These are phyloP conservation scores for Trypanosoma cruzi DNA, from an alignment of 208 protist species.

Conservation along the genomic window DNA sequence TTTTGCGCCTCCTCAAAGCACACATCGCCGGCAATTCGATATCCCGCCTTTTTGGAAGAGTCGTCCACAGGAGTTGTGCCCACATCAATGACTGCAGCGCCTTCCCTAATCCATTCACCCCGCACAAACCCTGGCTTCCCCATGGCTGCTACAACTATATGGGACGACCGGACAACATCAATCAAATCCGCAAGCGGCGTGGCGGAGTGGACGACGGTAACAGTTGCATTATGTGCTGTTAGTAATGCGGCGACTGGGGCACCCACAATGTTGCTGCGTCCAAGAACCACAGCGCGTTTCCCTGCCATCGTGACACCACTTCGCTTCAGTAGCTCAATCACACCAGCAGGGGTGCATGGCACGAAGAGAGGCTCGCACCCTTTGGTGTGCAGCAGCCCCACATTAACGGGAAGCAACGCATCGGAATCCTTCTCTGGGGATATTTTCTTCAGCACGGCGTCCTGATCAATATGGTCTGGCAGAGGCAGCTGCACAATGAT, in stretches of 20 bases:
- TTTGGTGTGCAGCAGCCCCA: slow-evolving; percentile 91
- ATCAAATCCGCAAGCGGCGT: slow-evolving; percentile 47
- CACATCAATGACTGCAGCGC: slow-evolving; percentile 98
- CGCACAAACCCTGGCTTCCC: slow-evolving; percentile 93
- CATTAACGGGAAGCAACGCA: slow-evolving; percentile 94
- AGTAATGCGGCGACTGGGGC: slow-evolving; percentile 94
- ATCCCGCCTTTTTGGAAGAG: slow-evolving; percentile 71
- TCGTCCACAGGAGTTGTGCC: slow-evolving; percentile 97
- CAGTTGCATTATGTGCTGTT: slow-evolving; percentile 93
- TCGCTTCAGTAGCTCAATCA: slow-evolving; percentile 93
- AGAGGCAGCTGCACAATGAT: slow-evolving; percentile 98
- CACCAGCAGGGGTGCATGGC: slow-evolving; percentile 97
- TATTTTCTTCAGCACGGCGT: slow-evolving; percentile 55
- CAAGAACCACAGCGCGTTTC: slow-evolving; percentile 95
- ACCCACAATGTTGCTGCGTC: slow-evolving; percentile 97
- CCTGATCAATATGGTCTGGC: slow-evolving; percentile 95
- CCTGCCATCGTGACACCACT: slow-evolving; percentile 67
- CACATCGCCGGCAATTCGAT: slow-evolving; percentile 94
- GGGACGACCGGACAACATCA: slow-evolving; percentile 68
- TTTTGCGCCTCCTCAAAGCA: slow-evolving; percentile 79
- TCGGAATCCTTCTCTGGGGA: slow-evolving; percentile 94
- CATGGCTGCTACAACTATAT: slow-evolving; percentile 96
- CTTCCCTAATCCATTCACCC: slow-evolving; percentile 96
- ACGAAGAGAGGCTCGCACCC: slow-evolving; percentile 84
- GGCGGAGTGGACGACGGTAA: slow-evolving; percentile 95